phyloP scores from a whole-genome alignment of 345 rosid genomes.

The Dimocarpus longan region DNA sequence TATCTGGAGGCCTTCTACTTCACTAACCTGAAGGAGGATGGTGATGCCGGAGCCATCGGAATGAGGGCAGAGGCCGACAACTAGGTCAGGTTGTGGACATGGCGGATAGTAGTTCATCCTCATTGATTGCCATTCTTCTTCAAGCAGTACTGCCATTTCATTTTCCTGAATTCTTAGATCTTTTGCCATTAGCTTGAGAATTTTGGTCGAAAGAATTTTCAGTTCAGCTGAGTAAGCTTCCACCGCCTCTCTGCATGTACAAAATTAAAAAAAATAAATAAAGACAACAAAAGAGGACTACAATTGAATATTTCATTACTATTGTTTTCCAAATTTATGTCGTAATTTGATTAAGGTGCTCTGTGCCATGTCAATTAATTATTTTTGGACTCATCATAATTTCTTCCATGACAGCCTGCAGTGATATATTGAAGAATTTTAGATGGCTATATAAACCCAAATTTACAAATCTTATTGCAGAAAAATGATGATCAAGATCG shows the following conservation, averaged over 20 bases:
- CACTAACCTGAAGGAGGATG: conserved; percentile 25
- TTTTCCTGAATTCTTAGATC: conserved; percentile 7
- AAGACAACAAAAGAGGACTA: no score
- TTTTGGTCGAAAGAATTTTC: conserved; percentile 1
- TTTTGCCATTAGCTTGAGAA: conserved; percentile 10
- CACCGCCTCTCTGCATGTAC: conserved; percentile 7
- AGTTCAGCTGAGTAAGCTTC: conserved; percentile 13
- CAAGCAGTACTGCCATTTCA: conserved; percentile 26
- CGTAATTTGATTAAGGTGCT: no score
- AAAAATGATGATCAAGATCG: no score
- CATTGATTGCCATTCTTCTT: conserved; percentile 40
- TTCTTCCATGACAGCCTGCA: no score
- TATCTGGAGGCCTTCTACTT: conserved; percentile 42
- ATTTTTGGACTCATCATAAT: no score
- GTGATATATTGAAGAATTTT: no score
- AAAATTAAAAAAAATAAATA: background rate
- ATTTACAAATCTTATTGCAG: no score
- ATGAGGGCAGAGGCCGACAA: conserved; percentile 31
- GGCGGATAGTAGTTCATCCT: conserved; percentile 26
- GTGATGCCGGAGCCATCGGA: conserved; percentile 22
- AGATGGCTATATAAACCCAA: no score
- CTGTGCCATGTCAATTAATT: no score
- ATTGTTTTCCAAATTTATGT: no score
- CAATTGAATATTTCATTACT: no score
- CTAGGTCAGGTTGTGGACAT: conserved; percentile 19